phyloP scores from a whole-genome alignment of 148 eudicot genomes.

The Pharnaceum exiguum region DNA sequence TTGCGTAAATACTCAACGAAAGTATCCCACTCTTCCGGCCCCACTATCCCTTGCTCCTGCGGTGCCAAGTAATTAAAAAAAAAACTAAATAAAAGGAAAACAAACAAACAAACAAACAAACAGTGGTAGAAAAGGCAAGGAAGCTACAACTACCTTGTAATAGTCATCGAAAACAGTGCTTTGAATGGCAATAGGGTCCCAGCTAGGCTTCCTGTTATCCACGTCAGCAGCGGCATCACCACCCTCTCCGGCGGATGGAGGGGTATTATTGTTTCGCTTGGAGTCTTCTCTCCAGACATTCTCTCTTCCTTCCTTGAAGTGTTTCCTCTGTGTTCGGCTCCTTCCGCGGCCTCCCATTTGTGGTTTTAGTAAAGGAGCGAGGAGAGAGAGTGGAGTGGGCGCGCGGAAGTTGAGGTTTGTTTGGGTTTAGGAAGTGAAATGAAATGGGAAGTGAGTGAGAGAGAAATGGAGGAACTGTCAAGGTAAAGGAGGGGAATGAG shows the following conservation, averaged over 20 bases:
- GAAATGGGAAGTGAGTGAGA: too few species aligned
- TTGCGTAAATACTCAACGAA: conserved; percentile 55
- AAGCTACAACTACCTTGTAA: conserved; percentile 51
- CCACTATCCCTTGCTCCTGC: conserved; percentile 85
- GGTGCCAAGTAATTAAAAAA: not conserved
- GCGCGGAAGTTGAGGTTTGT: not conserved
- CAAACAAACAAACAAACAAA: not conserved
- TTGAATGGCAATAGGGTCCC: conserved; percentile 74
- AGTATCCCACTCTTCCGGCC: conserved; percentile 73
- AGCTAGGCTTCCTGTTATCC: conserved; percentile 18
- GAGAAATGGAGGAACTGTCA: too few species aligned
- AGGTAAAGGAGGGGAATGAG: not conserved
- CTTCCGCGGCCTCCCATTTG: conserved; percentile 77
- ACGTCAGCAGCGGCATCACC: conserved; percentile 9
- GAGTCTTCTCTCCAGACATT: conserved; percentile 60
- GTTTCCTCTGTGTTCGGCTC: conserved; percentile 83
- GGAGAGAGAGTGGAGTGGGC: not conserved
- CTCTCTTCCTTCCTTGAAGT: conserved; percentile 69
- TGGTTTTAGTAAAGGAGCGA: conserved; percentile 7
- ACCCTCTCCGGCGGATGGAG: not conserved
- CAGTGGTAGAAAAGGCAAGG: not conserved
- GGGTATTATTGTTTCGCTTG: conserved; percentile 30
- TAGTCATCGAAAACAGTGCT: conserved; percentile 73
- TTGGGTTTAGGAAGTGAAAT: conserved; percentile 7
- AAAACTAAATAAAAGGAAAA: not conserved